These are phyloP conservation scores for Naganishia vishniacii DNA, from an alignment of 768 basidiomycete genomes.

Conservation along the genomic window DNA sequence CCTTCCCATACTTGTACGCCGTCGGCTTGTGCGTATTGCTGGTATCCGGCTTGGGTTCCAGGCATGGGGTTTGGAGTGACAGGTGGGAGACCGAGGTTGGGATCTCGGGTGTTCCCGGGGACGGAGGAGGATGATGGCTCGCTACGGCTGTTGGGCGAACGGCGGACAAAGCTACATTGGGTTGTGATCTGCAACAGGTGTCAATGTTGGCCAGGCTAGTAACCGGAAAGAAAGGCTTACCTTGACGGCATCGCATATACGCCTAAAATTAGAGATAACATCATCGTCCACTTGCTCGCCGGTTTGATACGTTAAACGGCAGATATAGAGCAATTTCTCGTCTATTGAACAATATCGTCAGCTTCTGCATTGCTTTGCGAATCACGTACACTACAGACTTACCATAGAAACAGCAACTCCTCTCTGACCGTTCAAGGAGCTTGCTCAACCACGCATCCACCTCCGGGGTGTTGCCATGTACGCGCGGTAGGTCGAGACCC, in stretches of 20 bases:
- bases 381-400: not conserved
- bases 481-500: not conserved
- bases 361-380: not conserved
- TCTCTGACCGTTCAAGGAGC: not conserved
- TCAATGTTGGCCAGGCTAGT: not conserved
- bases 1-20: slow-evolving; percentile 24
- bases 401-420: slow-evolving; percentile 24
- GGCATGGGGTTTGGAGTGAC: slow-evolving; percentile 24
- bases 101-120: slow-evolving; percentile 12
- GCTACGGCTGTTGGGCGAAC: not conserved
- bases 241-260: slow-evolving; percentile 6
- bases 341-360: not conserved
- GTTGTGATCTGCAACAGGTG: slow-evolving; percentile 13
- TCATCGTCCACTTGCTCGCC: not conserved
- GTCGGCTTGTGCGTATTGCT: slow-evolving; percentile 10
- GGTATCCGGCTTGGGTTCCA: not conserved
- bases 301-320: slow-evolving; percentile 3
- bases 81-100: slow-evolving; percentile 19
- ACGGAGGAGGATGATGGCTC: slow-evolving; percentile 15
- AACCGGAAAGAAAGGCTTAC: not conserved
- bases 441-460: not conserved
- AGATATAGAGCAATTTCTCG: slow-evolving; percentile 20
- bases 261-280: not conserved
- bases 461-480: not conserved
- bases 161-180: slow-evolving; percentile 20